Base-by-base conservation (phyloP, 495 filamentous ascomycete species). In the Annulohypoxylon maeteangense region DNA sequence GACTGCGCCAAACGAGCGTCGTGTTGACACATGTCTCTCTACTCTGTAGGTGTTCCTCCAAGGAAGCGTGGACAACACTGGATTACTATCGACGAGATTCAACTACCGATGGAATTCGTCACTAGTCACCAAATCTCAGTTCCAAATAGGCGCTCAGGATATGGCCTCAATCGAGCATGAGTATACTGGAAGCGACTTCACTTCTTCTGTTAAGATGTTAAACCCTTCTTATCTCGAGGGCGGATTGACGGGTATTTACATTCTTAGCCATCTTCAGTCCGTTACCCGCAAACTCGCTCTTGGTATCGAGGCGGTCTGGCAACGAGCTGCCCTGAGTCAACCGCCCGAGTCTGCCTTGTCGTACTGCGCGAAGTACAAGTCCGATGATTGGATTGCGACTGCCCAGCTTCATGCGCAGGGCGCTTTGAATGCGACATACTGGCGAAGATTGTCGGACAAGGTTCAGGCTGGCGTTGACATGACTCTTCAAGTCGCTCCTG, bases 391-490 rank as follows among this genome's bases (percentile, higher is more conserved):
- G 93, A 90, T 97, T 75, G 95, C 91, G 23, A 94, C 89, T 58
- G 91, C 90, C 70, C 93, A 97, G 75, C 78, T 97, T 27, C 90
- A 96, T 76, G 88, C 90, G 38, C 90, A 93, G 79, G 93, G 95
- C 45, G 92, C 89, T 48, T 80, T 99, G 57, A 92, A 91, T 73
- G 90, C 93, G n/a, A 93, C 93, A 5, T 99, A 95, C 87, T 99
- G 96, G 96, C 89, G 91, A 71, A 90, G 87, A 74, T 81, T 99
- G 73, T 93, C 93, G n/a, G 95, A 98, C 60, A 93, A 93, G 77
- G 93, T 99, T 29, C 94, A 98, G 81, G 94, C 93, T 63, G 96
- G 96, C 80, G 93, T 97, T 68, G 95, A 98, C 69, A 88, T 95
- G 87, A 97, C 95, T 77, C 87, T 99, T 60, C 88, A 92, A 70